Conservation (phyloP, 805 yeast species). For the Ogataea pignaliae region DNA sequence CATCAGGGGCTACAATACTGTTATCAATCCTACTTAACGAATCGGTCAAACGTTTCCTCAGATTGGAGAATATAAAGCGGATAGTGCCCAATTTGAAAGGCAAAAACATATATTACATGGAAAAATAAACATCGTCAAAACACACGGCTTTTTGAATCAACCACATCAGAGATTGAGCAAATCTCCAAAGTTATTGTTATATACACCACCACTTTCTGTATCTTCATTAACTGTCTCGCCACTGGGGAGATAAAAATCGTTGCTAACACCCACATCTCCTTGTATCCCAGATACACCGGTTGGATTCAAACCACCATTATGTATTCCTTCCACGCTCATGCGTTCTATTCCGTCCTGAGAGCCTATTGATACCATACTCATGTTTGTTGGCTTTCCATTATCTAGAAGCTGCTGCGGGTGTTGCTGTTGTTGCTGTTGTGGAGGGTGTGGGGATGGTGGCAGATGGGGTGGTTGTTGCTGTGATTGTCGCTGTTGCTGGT, state of each 20-base stretch:
- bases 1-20: no score
- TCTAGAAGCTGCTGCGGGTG: neutral
- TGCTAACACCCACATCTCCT: conserved; percentile 14
- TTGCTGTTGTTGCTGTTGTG: neutral
- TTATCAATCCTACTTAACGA: no score
- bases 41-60: no score
- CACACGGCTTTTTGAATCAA: neutral
- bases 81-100: neutral
- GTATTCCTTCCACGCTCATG: no score
- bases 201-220: conserved; percentile 8
- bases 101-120: neutral
- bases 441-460: neutral
- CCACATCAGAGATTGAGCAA: conserved; percentile 6
- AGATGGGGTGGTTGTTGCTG: neutral
- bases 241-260: conserved; percentile 7
- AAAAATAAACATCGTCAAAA: neutral
- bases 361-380: no score
- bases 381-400: no score
- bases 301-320: neutral
- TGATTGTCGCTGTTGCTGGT: neutral
- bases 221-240: conserved; percentile 20
- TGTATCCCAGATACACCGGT: neutral
- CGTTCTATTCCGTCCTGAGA: no score
- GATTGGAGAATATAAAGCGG: no score
- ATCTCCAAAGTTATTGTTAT: conserved; percentile 8